Base-by-base conservation (phyloP, 1,284 basidiomycete genomes). In the Mrakiaceae sp. region DNA sequence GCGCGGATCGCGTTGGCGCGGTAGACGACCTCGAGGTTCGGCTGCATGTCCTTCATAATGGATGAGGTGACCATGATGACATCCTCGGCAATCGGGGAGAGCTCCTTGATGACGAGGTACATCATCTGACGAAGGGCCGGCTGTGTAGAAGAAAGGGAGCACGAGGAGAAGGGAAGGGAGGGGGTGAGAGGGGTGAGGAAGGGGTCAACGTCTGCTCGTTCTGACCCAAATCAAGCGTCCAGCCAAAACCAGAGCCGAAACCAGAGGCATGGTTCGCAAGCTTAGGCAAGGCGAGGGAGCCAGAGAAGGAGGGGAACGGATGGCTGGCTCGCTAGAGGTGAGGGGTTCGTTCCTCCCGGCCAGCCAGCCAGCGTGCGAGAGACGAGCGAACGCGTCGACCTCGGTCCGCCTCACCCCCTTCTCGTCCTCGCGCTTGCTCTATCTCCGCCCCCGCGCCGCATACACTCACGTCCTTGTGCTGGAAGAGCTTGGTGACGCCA, bases 31-130 rank as follows among this genome's bases (percentile, higher is more conserved):
- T 98, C 96, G 61, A 93, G 88, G 75, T 98, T 98, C 61, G 94
- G 90, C 74, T 98, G 95, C 91, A 98, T 98, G 74, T 99, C 95
- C 81, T 98, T 98, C 94, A 98, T 98, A 77, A 99, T 98, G 74
- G 93, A 97, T 73, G 90, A 92, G 5, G 96, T 99, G 71, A 98
- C 94, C 93, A 99, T 99, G 73, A 99, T 97, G 50, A 98, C 91
- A 81, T 98, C 96, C 77, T 99, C 92, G 16, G 96, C 92, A n/a
- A 89, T 88, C 54, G 85, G 87, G 44, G 92, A 88, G 16, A 99
- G 83, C 78, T 99, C 96, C 80, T 98, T 99, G 81, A 99, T 97
- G 62, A 94, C 90, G 66, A 99, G 83, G 79, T 98, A 98, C 53
- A 98, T 95, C 82, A 95, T 95, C 79, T 99, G 96, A 69, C 96